Evolutionary conservation across 108 stramenopile genomes (phyloP), one percentile per base, ranked within the genome.

Genomic region (Cylindrotheca closterium): DNA sequence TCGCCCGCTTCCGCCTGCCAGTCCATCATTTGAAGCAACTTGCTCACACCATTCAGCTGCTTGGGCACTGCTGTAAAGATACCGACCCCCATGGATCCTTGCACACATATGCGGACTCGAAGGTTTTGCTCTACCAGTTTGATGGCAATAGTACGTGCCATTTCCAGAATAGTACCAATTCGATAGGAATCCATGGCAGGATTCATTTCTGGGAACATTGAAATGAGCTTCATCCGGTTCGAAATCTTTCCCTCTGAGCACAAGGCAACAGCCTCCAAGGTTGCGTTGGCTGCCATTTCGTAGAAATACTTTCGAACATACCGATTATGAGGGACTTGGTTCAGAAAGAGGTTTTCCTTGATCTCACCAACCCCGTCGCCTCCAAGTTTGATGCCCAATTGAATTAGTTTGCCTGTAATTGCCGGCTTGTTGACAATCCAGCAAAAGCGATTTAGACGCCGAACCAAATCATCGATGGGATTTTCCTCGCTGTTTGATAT

Each of bases 131-230:
- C 88, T 0, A 80, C 85, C 30, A 93, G 63, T 46, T 60, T 68
- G 51, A 93, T 86, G 2, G 87, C 76, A 49, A 93, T 84, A 10
- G 82, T 48, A 22, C 92, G 78, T 0, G 78, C 77, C 59, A 93
- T 66, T 65, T 93, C 92, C 12, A 93, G 71, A 29, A 93, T 71
- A 8, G 92, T 93, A 23, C 88, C 92, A 58, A 93, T 88, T 10
- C 86, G 75, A 70, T 92, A 92, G 19, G 75, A 78, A 48, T 92
- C 92, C 92, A 93, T 93, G 3, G 75, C 73, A 26, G 92, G 86
- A 63, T 93, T 89, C 84, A 86, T 84, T 63, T 89, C 92, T n/a
- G 92, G 92, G 75, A 93, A 89, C 84, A 87, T 76, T 58, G 63
- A 65, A 24, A 71, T 75, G 51, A 93, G 71, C 62, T 88, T 82